Base-by-base conservation (phyloP, 106 monocot genomes). In the Dendrobium chrysotoxum region DNA sequence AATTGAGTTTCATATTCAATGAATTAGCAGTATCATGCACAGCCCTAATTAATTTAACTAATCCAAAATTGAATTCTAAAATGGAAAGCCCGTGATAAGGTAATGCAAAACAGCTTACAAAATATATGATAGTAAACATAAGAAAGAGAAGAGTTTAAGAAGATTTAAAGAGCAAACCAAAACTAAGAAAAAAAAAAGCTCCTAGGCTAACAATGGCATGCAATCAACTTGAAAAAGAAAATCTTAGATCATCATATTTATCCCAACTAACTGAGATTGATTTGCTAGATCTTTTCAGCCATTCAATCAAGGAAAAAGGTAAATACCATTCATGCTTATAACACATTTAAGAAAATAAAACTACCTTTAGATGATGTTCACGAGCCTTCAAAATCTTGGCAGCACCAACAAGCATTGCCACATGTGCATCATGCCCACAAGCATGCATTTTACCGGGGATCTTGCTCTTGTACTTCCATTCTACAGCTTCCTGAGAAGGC, bases 361-460 rank as follows among this genome's bases (percentile, higher is more conserved):
- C 40, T 39, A 94, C 94, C 92, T 88, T 86, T 9, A 94, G 75
- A 26, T 50, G 78, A 42, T 84, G 79, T 82, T 86, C 85, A 8
- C 86, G 85, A 23, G 75, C 66, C 78, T 92, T 90, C 7, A 91
- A 53, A 78, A 91, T 88, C 86, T 54, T 88, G 9, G 91, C 91
- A 50, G 92, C 92, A 42, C 89, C 89, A 18, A 92, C 47, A 47
- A 93, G 92, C 92, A 93, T 93, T 5, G 92, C 83, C 2, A 86
- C 86, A 79, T 93, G 92, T 7, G 88, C 92, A 78, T 93, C 92
- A 72, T 90, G 92, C 2, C 92, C 92, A 78, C 92, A 93, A 42
- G 92, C 92, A 79, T 93, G 92, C 92, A 93, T 90, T 81, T 86
- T 90, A 4, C 92, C 92, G 11, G 82, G 76, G 44, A 80, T 57